Evolutionary conservation across 495 filamentous ascomycete genomes (phyloP), one percentile per base, ranked within the genome.

Genomic region (Friedmanniomyces simplex): DNA sequence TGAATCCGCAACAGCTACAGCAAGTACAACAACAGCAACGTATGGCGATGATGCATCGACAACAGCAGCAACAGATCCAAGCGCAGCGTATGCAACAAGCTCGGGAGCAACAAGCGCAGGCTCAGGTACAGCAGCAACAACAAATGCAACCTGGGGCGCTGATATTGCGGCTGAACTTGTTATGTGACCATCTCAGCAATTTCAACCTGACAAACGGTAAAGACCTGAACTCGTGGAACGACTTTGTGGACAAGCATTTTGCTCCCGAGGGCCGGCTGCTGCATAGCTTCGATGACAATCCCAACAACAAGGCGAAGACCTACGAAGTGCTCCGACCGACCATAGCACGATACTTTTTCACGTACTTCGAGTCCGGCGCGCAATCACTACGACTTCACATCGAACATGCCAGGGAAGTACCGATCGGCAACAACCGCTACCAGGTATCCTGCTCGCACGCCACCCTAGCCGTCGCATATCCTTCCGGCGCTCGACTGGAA

Each of bases 291-390:
- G 32, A 86, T 58, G 75, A 79, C 20, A 73, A 67, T 26, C 71
- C 76, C 18, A 72, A 66, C 70, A 13, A 72, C 71, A 32, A 61
- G 22, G 18, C 52, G 2, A 95, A 93, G 68, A 80, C 84, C 52
- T 93, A 85, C 56, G 88, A 91, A 62, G 86, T 96, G 43, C 76
- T 82, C 1, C 84, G 80, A 30, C 77, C 87, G 8, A 82, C 85
- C 0, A 70, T 96, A 20, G 77, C 90, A 16, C 82, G 88, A 49
- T 95, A 87, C 62, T 94, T 91, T 67, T 74, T 82, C 50, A 88
- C 84, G 0, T 85, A 91, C 60, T 94, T 87, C 63, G 82, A 84
- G n/a, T 91, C 86, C 54, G 88, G 88, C 5, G 82, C 95, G 37
- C 79, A 77, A 48, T 82, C 78, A 21, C 87, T 96, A 50, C 88